Percentiles rank a stretch among this genome's conserved stretches.
phyloP scores from a whole-genome alignment of 371 early-diverging fungal species.

The Mortierella sp. region DNA sequence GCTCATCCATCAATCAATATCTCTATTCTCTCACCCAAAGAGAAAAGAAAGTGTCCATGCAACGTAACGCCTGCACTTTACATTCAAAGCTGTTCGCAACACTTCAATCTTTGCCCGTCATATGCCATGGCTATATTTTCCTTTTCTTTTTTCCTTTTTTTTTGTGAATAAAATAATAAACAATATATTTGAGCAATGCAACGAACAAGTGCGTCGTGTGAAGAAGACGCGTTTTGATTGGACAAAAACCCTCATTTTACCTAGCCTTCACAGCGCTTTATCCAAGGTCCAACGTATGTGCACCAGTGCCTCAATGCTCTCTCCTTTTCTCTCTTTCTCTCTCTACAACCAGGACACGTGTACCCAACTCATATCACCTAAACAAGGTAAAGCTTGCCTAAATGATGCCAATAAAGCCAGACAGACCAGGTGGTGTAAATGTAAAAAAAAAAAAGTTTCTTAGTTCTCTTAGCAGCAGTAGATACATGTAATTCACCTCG shows the following conservation, averaged over 20 bases:
- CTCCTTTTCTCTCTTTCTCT: background rate
- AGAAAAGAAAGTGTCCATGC: background rate
- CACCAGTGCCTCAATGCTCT: constrained; percentile 1
- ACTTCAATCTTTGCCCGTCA: background rate
- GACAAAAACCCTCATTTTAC: background rate
- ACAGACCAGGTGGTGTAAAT: too few species aligned
- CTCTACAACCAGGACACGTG: constrained; percentile 7
- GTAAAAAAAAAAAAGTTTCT: too few species aligned
- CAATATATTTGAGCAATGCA: background rate
- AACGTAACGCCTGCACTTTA: background rate
- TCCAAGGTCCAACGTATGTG: background rate
- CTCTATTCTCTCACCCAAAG: too few species aligned
- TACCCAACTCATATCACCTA: background rate
- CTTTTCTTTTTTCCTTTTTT: background rate
- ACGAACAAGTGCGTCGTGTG: constrained; percentile 34
- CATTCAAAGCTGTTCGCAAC: background rate
- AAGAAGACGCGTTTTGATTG: constrained; percentile 31
- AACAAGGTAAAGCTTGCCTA: too few species aligned
- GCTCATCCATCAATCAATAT: too few species aligned
- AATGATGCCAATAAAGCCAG: too few species aligned
- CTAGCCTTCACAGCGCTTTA: background rate
- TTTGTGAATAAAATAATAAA: too few species aligned
- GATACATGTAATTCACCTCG: background rate
- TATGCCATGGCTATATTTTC: background rate
- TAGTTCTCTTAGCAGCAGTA: too few species aligned